Evolutionary conservation across 2,329 filamentous ascomycete species (phyloP).

Genomic region (Chaetomium sp.): DNA sequence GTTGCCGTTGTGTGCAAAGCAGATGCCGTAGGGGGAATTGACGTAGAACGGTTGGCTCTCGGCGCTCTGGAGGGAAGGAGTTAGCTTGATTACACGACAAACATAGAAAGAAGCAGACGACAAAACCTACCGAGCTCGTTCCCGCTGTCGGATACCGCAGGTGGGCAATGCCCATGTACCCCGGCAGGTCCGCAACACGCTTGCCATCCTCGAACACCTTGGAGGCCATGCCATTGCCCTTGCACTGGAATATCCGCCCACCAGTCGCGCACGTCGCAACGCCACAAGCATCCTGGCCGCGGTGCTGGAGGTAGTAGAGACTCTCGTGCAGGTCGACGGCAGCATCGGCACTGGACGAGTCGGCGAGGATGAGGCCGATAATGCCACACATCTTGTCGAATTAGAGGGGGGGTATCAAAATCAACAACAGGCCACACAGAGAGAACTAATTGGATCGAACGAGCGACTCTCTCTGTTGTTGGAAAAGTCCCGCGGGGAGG

Average conservation of each 20-base stretch:
- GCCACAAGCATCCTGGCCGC: conserved; percentile 86
- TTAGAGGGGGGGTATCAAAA: background rate
- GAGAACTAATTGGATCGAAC: background rate
- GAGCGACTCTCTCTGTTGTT: background rate
- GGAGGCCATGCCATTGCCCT: conserved; percentile 84
- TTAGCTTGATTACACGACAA: background rate
- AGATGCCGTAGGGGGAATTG: conserved; percentile 82
- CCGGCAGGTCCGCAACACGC: conserved; percentile 72
- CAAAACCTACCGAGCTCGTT: conserved; percentile 57
- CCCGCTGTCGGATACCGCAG: conserved; percentile 88
- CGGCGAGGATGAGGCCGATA: conserved; percentile 61
- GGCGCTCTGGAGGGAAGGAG: conserved; percentile 54
- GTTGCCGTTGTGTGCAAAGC: conserved; percentile 80
- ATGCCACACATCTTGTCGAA: conserved; percentile 60
- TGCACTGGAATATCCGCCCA: conserved; percentile 84
- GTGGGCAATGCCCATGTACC: conserved; percentile 85
- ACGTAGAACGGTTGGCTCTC: conserved; percentile 94
- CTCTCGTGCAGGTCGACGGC: conserved; percentile 70
- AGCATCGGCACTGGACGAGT: conserved; percentile 46
- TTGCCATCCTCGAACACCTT: conserved; percentile 83
- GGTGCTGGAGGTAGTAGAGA: conserved; percentile 69
- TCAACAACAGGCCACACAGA: background rate
- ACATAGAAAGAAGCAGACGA: background rate
- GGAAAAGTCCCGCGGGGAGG: background rate
- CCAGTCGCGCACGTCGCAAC: conserved; percentile 73